These are phyloP conservation scores for Orbilia blumenaviensis DNA, from an alignment of 2,329 filamentous ascomycete genomes.

Conservation along the genomic window DNA sequence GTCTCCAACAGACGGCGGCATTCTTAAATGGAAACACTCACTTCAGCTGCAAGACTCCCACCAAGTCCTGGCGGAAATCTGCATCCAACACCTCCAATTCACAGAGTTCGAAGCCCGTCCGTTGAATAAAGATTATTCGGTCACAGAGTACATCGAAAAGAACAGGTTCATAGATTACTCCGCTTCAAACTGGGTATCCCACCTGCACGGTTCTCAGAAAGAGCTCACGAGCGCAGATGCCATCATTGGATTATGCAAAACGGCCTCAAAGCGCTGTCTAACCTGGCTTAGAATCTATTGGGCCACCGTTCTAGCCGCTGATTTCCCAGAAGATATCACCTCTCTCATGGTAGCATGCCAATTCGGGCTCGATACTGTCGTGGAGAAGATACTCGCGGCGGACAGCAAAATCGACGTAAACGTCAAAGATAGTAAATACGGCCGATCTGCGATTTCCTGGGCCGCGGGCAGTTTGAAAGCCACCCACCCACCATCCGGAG, in stretches of 20 bases:
- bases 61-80: background rate
- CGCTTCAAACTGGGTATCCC: constrained; percentile 2
- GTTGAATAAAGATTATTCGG: background rate
- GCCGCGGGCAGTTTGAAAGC: background rate
- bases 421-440: background rate
- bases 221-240: background rate
- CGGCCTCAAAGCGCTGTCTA: background rate
- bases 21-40: constrained; percentile 11
- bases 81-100: constrained; percentile 8
- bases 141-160: background rate
- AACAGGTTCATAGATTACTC: constrained; percentile 15
- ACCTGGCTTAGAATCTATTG: constrained; percentile 23
- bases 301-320: background rate
- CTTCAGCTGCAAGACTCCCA: constrained; percentile 14
- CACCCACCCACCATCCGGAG: no score
- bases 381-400: background rate
- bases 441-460: constrained; percentile 24
- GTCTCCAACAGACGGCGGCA: background rate
- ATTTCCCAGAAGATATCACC: background rate
- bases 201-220: background rate
- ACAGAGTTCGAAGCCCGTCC: background rate
- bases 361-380: constrained; percentile 1
- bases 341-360: constrained; percentile 8
- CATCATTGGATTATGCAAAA: constrained; percentile 8
- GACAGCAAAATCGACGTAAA: background rate